Evolutionary conservation across 257 asterid species (phyloP), one percentile per base, ranked within the genome.

Genomic region (Ehretia macrophylla): DNA sequence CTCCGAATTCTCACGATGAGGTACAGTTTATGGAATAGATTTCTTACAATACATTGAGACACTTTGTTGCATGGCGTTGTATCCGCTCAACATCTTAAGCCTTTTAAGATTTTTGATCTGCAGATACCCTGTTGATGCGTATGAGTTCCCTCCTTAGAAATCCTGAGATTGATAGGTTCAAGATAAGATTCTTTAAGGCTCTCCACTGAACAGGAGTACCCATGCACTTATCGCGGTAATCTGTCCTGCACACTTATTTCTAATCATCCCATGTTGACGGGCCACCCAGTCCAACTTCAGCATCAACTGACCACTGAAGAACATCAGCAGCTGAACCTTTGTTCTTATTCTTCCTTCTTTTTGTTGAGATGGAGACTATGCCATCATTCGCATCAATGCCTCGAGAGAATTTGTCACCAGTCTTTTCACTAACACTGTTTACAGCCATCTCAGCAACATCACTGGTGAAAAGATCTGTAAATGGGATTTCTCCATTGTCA

Each of bases 271-370:
- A 91, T 17, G 90, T 82, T 11, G 98, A 85, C 23, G 81, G 71
- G 16, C 96, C 98, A 12, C 96, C 96, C 66, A 84, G 70, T 17
- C 98, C 96, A 55, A 91, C 74, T 64, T 84, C 85, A 50, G 46
- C 78, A 11, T 35, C 85, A 48, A 53, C 68, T n/a, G 82, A 64
- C 55, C 64, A 48, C 58, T 77, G 81, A 1, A 80, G 62, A 56
- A 75, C 59, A 38, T 81, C 67, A 5, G 79, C 77, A 42, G 71
- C 68, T 13, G 65, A 61, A 32, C 40, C 64, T 4, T 58, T 64
- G 23, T 57, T 74, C 74, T 39, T 74, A 66, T 69, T 66, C 72
- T 75, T 78, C 75, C 71, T 77, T 56, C 76, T 83, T 74, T 73
- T 79, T 14, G 51, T 58, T 8, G 75, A 60, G 45, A 68, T 19